Evolutionary conservation across 495 filamentous ascomycete genomes (phyloP), one percentile per base, ranked within the genome.

Genomic region (Podospora conica): DNA sequence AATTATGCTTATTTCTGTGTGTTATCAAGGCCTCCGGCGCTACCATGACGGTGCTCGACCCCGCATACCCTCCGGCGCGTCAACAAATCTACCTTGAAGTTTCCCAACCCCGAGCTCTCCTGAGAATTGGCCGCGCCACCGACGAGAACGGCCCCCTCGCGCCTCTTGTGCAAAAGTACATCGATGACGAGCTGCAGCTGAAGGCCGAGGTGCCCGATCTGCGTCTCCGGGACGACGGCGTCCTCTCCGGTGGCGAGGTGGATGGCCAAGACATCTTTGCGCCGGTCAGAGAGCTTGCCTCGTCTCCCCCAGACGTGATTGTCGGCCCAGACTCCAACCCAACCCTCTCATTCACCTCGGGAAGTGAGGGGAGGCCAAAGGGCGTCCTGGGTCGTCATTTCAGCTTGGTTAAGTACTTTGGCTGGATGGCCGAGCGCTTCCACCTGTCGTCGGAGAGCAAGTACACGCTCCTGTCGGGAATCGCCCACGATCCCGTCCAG

Each of bases 11-110:
- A 15, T 53, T 58, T 62, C n/a, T 57, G 27, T 10, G 12, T 25
- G 0, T 25, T 55, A n/a, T 60, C 40, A 79, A 89, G 77, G 83
- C 86, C 22, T 73, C 80, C 55, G 87, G 88, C 18, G 87, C 88
- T 4, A 91, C 87, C n/a, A 85, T 91, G 74, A 87, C 83, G 12
- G 92, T 97, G 53, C 86, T 97, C 56, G 93, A 97, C 70, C 93
- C 93, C 3, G 84, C 86, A 18, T 97, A 98, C 73, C 95, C 95
- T 6, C 89, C 91, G 1, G 90, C 90, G 56, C 79, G 95, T 57
- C 95, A 98, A 74, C 89, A 90, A 68, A 90, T 96, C 71, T 96
- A 95, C 70, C 85, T 98, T 31, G 91, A 97, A 68, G 93, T 97
- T 25, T 90, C 94, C 31, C 84, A 87, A 65, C 94, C 94, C 10